Evolutionary conservation across 2,329 filamentous ascomycete genomes (phyloP).

Genomic region (Calonectria naviculata): DNA sequence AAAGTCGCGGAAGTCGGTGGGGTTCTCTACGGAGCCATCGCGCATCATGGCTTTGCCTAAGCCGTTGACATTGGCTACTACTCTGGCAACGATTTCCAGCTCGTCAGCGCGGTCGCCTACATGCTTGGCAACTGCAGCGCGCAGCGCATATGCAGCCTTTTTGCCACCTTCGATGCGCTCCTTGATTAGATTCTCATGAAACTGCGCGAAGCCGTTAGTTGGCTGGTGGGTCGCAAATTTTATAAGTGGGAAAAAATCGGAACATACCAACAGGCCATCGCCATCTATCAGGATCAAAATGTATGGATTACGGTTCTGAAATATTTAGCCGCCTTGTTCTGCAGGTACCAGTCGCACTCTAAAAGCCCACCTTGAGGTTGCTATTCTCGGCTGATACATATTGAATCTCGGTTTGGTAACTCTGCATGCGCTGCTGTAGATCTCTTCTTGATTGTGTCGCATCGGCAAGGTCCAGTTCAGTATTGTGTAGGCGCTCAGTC

Average conservation of each 20-base stretch:
- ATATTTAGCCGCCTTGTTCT: slow-evolving; percentile 26
- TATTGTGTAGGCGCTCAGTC: slow-evolving; percentile 53
- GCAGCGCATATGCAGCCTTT: slow-evolving; percentile 61
- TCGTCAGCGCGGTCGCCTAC: slow-evolving; percentile 57
- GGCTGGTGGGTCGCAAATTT: background rate
- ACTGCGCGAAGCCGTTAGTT: slow-evolving; percentile 53
- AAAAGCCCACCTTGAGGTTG: slow-evolving; percentile 56
- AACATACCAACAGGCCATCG: slow-evolving; percentile 67
- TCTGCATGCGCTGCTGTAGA: slow-evolving; percentile 59
- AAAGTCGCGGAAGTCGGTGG: slow-evolving; percentile 65
- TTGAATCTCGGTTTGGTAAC: slow-evolving; percentile 50
- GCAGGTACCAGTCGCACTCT: background rate
- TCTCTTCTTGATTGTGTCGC: slow-evolving; percentile 61
- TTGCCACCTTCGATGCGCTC: slow-evolving; percentile 68
- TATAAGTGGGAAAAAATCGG: background rate
- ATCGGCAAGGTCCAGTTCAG: slow-evolving; percentile 62
- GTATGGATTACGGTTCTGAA: slow-evolving; percentile 67
- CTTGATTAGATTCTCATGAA: slow-evolving; percentile 64
- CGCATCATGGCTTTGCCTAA: slow-evolving; percentile 62
- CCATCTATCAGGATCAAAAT: slow-evolving; percentile 72
- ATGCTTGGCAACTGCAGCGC: slow-evolving; percentile 58
- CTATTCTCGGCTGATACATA: slow-evolving; percentile 52
- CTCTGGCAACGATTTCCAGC: slow-evolving; percentile 66
- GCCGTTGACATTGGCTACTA: slow-evolving; percentile 65
- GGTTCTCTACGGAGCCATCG: slow-evolving; percentile 57